A percentile compares a stretch with the other conserved stretches of the same genome.
Conservation (phyloP, 495 filamentous ascomycete species). For the Aspergillus sclerotioniger region DNA sequence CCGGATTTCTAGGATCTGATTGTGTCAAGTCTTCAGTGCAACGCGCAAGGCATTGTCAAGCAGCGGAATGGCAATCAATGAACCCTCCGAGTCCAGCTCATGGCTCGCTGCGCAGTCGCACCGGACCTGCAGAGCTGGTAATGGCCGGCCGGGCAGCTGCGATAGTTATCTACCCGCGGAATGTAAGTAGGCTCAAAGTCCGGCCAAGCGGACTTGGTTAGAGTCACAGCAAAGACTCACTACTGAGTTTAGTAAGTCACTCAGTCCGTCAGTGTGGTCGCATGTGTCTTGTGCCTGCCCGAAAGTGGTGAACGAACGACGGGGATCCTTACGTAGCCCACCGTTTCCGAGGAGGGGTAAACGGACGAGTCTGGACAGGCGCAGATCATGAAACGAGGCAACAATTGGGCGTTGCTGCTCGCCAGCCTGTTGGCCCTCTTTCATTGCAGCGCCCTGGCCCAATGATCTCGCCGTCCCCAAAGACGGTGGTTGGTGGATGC, state of each 20-base stretch:
- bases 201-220: no score
- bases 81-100: not conserved
- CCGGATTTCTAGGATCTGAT: not conserved
- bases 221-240: no score
- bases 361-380: slow-evolving; percentile 26
- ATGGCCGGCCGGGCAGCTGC: slow-evolving; percentile 5
- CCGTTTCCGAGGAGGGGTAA: slow-evolving; percentile 26
- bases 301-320: slow-evolving; percentile 8
- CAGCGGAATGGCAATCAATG: not conserved
- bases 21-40: not conserved
- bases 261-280: no score
- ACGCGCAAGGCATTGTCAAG: not conserved
- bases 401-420: slow-evolving; percentile 25
- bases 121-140: slow-evolving; percentile 17
- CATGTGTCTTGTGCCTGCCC: slow-evolving; percentile 12
- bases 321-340: slow-evolving; percentile 24
- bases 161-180: slow-evolving; percentile 9
- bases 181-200: no score
- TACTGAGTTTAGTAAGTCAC: no score
- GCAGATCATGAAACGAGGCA: slow-evolving; percentile 32
- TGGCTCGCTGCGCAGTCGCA: slow-evolving; percentile 13
- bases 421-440: slow-evolving; percentile 12
- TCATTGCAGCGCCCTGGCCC: slow-evolving; percentile 5
- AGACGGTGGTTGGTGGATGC: not conserved
- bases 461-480: not conserved